A percentile compares a stretch with the other conserved stretches of the same genome.
Evolutionary conservation across 805 yeast species (phyloP).

Genomic region (Myxozyma melibiosi): DNA sequence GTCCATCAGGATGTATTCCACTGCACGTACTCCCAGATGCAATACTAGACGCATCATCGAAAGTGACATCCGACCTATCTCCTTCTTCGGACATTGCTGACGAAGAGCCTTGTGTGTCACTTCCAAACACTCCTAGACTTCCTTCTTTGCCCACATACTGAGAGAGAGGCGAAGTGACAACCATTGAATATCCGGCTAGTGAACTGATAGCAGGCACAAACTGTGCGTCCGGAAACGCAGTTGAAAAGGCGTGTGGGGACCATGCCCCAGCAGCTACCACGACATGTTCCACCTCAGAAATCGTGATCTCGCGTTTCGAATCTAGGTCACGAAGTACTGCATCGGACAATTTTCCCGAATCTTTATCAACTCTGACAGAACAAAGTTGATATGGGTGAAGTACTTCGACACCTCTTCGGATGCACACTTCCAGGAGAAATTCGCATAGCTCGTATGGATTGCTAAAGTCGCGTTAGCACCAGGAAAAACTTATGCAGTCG

Average conservation of each 20-base stretch:
- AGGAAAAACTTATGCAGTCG: not conserved
- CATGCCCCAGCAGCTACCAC: slow-evolving; percentile 35
- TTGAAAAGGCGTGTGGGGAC: slow-evolving; percentile 24
- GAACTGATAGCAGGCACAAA: slow-evolving; percentile 28
- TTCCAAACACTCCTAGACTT: not conserved
- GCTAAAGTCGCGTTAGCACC: not conserved
- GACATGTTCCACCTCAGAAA: slow-evolving; percentile 18
- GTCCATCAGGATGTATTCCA: not conserved
- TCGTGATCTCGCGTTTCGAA: slow-evolving; percentile 1
- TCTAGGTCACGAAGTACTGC: slow-evolving; percentile 19
- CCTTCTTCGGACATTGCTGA: slow-evolving; percentile 1
- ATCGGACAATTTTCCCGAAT: slow-evolving; percentile 5
- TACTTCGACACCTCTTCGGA: slow-evolving; percentile 24
- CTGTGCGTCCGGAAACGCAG: slow-evolving; percentile 23
- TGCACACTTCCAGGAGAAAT: slow-evolving; percentile 26
- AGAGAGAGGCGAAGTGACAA: slow-evolving; percentile 15
- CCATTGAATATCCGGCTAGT: slow-evolving; percentile 30
- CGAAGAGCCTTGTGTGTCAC: not conserved
- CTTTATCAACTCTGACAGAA: not conserved
- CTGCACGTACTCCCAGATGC: not conserved
- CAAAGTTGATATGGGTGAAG: slow-evolving; percentile 24
- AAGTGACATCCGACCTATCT: not conserved
- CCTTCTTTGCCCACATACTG: not conserved
- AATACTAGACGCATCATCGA: not conserved
- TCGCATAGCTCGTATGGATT: slow-evolving; percentile 30